phyloP scores from a whole-genome alignment of 2,329 filamentous ascomycete genomes.

The Scytalidium sp. region DNA sequence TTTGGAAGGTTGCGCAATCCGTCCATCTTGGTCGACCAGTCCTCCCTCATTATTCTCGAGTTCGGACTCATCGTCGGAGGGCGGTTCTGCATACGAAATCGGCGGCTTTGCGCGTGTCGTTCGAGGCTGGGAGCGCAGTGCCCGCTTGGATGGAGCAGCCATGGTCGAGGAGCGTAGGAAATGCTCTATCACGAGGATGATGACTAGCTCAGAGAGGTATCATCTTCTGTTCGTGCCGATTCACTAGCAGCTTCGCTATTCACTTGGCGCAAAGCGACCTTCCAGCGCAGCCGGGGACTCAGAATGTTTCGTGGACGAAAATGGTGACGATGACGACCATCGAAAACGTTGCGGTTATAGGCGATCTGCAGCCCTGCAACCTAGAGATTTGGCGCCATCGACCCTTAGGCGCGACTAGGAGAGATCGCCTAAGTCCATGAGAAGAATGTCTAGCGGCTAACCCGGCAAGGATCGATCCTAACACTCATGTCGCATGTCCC shows the following conservation, averaged over 20 bases:
- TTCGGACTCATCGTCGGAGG: constrained; percentile 10
- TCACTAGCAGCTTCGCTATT: background rate
- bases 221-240: background rate
- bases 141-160: constrained; percentile 7
- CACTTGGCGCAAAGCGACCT: background rate
- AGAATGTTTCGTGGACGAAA: background rate
- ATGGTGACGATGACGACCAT: background rate
- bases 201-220: background rate
- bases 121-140: constrained; percentile 10
- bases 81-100: constrained; percentile 24
- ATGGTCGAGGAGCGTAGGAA: constrained; percentile 3
- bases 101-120: constrained; percentile 18
- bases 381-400: background rate
- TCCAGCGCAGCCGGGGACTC: too few species aligned
- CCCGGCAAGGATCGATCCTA: background rate
- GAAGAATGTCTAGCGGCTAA: background rate
- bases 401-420: background rate
- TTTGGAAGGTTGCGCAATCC: background rate
- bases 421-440: background rate
- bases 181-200: background rate
- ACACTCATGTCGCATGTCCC: background rate
- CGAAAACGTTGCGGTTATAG: background rate
- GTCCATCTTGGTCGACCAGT: background rate
- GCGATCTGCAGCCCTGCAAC: background rate
- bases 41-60: background rate